phyloP scores from a whole-genome alignment of 2,329 filamentous ascomycete genomes.

The Cladosporium halotolerans region DNA sequence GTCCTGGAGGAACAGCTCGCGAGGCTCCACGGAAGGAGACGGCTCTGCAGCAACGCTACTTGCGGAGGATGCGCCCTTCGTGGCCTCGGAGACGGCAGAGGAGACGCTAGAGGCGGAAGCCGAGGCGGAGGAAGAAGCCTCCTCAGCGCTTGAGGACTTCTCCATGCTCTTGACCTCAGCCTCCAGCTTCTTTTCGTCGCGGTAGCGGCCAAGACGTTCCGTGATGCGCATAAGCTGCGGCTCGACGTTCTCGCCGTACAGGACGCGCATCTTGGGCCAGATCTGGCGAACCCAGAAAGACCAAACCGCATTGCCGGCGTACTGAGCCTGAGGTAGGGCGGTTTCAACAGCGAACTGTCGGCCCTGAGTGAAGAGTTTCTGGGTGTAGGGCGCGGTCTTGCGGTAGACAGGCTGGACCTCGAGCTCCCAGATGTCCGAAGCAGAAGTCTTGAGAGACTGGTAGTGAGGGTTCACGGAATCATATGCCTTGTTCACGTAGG shows the following conservation, averaged over 20 bases:
- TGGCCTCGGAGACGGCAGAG: conserved; percentile 23
- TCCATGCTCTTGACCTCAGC: conserved; percentile 52
- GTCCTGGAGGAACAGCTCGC: conserved; percentile 65
- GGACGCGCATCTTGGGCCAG: conserved; percentile 70
- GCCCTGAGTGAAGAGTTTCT: conserved; percentile 60
- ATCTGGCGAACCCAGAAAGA: conserved; percentile 68
- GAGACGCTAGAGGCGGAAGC: conserved; percentile 24
- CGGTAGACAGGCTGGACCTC: conserved; percentile 70
- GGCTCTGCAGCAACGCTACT: conserved; percentile 40
- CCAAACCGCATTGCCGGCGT: conserved; percentile 62
- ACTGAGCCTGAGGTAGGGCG: conserved; percentile 64
- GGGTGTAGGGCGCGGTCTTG: conserved; percentile 65
- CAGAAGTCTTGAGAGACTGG: conserved; percentile 55
- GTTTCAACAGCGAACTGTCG: conserved; percentile 63
- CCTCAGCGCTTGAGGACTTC: conserved; percentile 24
- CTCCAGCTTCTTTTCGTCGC: conserved; percentile 56
- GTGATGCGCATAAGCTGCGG: conserved; percentile 90
- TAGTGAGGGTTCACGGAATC: conserved; percentile 65
- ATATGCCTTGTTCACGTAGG: conserved; percentile 61
- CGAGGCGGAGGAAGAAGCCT: conserved; percentile 21
- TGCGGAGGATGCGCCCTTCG: conserved; percentile 21
- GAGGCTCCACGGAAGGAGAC: conserved; percentile 37
- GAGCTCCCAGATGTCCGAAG: conserved; percentile 63
- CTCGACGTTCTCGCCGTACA: conserved; percentile 90
- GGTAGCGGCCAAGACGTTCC: conserved; percentile 75